Evolutionary conservation across 2,329 filamentous ascomycete species (phyloP).

Genomic region (Sporothrix luriei): DNA sequence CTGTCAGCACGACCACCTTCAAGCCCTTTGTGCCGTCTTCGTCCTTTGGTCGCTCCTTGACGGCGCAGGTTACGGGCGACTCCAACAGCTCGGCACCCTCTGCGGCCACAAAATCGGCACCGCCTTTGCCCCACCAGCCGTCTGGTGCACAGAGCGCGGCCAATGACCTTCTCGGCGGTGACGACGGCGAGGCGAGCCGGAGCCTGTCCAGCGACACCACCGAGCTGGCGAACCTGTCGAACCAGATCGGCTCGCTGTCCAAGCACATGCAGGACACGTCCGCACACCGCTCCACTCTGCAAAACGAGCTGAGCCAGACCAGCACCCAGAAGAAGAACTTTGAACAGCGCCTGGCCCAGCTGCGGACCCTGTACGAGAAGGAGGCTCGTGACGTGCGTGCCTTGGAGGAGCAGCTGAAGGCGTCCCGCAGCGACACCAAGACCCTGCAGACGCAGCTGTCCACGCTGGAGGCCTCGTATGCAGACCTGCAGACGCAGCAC

Average conservation of each 20-base stretch:
- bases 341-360: slow-evolving; percentile 82
- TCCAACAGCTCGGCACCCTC: slow-evolving; percentile 51
- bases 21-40: slow-evolving; percentile 93
- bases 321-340: slow-evolving; percentile 90
- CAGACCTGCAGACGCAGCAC: slow-evolving; percentile 82
- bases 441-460: slow-evolving; percentile 84
- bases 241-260: slow-evolving; percentile 86
- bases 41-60: slow-evolving; percentile 82
- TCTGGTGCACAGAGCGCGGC: background rate
- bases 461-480: slow-evolving; percentile 75
- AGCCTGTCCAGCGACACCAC: slow-evolving; percentile 86
- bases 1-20: slow-evolving; percentile 59
- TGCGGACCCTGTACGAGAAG: slow-evolving; percentile 87
- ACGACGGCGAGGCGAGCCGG: slow-evolving; percentile 85
- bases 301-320: slow-evolving; percentile 79
- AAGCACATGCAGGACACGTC: slow-evolving; percentile 95
- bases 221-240: slow-evolving; percentile 92
- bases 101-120: slow-evolving; percentile 43
- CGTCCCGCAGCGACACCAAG: slow-evolving; percentile 76
- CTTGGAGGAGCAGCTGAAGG: slow-evolving; percentile 78
- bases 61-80: slow-evolving; percentile 73
- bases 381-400: slow-evolving; percentile 84
- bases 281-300: slow-evolving; percentile 73
- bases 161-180: slow-evolving; percentile 87
- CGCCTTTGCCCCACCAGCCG: slow-evolving; percentile 18